These are phyloP conservation scores for Encephalitozoon cuniculi DNA, from an alignment of 371 early-diverging fungal species.

Conservation along the genomic window DNA sequence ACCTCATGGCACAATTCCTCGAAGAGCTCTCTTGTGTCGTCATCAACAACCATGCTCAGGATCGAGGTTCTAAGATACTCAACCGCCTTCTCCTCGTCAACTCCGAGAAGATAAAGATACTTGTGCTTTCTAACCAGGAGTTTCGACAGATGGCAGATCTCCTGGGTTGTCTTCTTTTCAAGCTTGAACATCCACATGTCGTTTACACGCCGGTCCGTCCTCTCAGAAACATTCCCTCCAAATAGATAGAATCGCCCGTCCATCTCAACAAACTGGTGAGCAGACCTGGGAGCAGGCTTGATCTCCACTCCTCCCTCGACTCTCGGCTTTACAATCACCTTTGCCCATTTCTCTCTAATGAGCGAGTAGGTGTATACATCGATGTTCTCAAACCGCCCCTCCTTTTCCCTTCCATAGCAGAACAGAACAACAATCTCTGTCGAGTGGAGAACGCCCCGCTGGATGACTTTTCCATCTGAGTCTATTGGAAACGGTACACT, in stretches of 20 bases:
- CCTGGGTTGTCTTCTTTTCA: neutral
- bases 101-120: neutral
- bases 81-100: conserved; percentile 9
- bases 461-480: neutral
- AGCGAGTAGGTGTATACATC: conserved; percentile 12
- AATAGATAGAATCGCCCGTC: conserved; percentile 7
- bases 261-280: conserved; percentile 23
- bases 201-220: neutral
- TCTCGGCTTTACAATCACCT: neutral
- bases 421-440: conserved; percentile 14
- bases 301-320: neutral
- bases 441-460: neutral
- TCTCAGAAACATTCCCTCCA: conserved; percentile 27
- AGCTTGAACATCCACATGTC: conserved; percentile 30
- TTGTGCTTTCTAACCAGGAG: conserved; percentile 20
- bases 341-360: neutral
- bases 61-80: conserved; percentile 21
- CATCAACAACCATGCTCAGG: conserved; percentile 2
- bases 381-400: neutral
- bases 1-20: conserved; percentile 11
- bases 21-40: neutral
- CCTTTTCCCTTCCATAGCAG: conserved; percentile 14
- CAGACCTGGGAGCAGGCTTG: conserved; percentile 1
- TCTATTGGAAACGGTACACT: conserved; percentile 7
- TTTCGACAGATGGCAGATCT: neutral